phyloP scores from a whole-genome alignment of 2,329 filamentous ascomycete species.

The Coniochaeta ligniaria region DNA sequence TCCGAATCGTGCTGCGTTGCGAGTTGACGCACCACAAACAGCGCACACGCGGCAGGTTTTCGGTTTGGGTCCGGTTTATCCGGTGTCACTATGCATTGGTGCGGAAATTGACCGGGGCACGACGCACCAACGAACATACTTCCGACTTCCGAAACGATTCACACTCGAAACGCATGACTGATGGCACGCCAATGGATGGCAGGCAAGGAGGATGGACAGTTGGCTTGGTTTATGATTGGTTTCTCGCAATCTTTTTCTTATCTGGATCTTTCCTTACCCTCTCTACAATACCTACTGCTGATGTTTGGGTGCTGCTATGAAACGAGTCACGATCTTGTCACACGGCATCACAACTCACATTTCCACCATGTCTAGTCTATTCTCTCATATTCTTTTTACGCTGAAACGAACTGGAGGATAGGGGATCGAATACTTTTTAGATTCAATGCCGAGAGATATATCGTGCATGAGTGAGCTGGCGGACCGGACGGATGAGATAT shows the following conservation, averaged over 20 bases:
- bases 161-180: not conserved
- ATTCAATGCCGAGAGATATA: not conserved
- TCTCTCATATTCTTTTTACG: not conserved
- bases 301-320: not conserved
- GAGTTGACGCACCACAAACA: not conserved
- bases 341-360: not conserved
- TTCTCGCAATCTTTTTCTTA: not conserved
- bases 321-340: not conserved
- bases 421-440: not conserved
- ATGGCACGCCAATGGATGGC: not conserved
- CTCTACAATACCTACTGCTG: not conserved
- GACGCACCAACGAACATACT: not conserved
- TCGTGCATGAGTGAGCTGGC: not conserved
- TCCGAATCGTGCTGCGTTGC: not conserved
- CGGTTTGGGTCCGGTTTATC: not conserved
- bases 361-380: not conserved
- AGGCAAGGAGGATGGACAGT: not conserved
- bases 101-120: not conserved
- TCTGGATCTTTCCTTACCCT: not conserved
- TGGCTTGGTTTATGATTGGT: not conserved
- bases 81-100: conserved; percentile 1
- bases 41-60: not conserved
- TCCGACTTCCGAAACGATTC: not conserved
- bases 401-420: not conserved
- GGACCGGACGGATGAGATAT: not conserved